A percentile compares a stretch with the other conserved stretches of the same genome.
These are phyloP conservation scores for Russula foetens DNA, from an alignment of 768 basidiomycete species.

Conservation along the genomic window DNA sequence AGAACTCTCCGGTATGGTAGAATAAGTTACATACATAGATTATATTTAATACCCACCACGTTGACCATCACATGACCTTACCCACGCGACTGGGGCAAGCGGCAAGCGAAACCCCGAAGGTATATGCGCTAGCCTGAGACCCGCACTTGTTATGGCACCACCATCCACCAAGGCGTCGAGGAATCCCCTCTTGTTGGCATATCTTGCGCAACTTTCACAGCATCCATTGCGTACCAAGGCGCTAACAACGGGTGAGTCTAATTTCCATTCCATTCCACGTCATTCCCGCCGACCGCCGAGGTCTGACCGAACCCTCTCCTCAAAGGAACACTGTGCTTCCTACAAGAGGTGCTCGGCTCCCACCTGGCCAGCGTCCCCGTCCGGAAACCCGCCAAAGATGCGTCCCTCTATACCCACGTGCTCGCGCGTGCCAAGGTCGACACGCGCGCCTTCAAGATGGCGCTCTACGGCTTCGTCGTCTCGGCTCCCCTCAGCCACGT, in stretches of 20 bases:
- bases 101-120: background rate
- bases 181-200: slow-evolving; percentile 53
- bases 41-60: background rate
- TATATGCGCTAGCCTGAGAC: too few species aligned
- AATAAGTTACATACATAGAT: background rate
- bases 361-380: slow-evolving; percentile 56
- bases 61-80: background rate
- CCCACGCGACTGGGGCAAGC: too few species aligned
- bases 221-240: slow-evolving; percentile 79
- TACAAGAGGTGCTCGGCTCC: slow-evolving; percentile 78
- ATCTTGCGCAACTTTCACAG: slow-evolving; percentile 56
- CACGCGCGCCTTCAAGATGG: slow-evolving; percentile 74
- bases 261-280: background rate
- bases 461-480: slow-evolving; percentile 71
- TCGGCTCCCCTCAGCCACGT: slow-evolving; percentile 76
- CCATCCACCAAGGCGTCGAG: slow-evolving; percentile 20
- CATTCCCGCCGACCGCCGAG: background rate
- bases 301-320: background rate
- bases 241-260: slow-evolving; percentile 55
- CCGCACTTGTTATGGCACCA: slow-evolving; percentile 18
- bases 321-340: slow-evolving; percentile 33
- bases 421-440: slow-evolving; percentile 55
- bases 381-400: slow-evolving; percentile 42
- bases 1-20: slow-evolving; percentile 3
- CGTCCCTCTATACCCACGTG: slow-evolving; percentile 41